phyloP scores from a whole-genome alignment of 257 asterid species.

The Thymus quinquecostatus region DNA sequence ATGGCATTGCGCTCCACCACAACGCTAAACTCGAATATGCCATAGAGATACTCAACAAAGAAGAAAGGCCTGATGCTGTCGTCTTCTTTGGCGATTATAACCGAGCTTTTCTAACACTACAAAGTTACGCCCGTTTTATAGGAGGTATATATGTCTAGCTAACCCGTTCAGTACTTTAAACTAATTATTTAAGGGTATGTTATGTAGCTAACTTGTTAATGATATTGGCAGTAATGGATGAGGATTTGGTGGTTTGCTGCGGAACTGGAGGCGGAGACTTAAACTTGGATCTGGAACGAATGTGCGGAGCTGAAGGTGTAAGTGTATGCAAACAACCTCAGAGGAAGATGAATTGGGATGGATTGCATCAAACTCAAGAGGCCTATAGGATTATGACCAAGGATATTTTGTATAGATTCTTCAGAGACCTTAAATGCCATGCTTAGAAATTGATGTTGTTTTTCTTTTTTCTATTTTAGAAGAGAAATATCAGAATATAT shows the following conservation, averaged over 20 bases:
- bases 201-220: no score
- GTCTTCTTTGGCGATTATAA: neutral
- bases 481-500: no score
- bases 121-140: neutral
- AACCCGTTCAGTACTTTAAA: no score
- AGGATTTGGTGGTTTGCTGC: neutral
- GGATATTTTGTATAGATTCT: neutral
- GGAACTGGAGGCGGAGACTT: neutral
- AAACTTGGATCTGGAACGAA: neutral
- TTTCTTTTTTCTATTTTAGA: no score
- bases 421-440: neutral
- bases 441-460: no score
- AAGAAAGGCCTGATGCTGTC: neutral
- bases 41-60: neutral
- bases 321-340: neutral
- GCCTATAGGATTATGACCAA: neutral
- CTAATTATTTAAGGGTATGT: no score
- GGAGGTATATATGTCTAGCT: neutral
- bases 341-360: neutral
- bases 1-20: neutral
- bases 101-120: neutral
- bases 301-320: neutral
- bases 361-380: neutral
- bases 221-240: neutral
- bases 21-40: neutral